Base-by-base conservation (phyloP, 495 filamentous ascomycete species). In the Penicillium mononematosum region DNA sequence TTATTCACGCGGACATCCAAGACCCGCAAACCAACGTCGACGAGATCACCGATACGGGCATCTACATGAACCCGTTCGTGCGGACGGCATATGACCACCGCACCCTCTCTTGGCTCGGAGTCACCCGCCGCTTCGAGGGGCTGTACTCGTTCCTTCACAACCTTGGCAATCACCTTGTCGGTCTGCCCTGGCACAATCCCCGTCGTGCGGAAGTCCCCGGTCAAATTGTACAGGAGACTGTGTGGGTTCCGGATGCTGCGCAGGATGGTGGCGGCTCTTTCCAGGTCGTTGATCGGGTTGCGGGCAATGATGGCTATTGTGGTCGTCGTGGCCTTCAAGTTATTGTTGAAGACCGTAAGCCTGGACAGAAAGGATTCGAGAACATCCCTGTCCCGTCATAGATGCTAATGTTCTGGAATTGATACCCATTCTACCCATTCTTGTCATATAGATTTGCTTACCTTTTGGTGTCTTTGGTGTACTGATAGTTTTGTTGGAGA, bases 51-150 rank as follows among this genome's bases (percentile, higher is more conserved):
- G 81, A 84, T 47, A 79, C 78, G 3, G 81, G 82, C 0, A 83
- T 88, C 51, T 89, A 85, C 63, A 78, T 89, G 74, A 91, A 91
- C 55, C 87, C 88, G 2, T 89, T 79, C 56, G 77, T 90, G n/a
- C 81, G 87, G 11, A 82, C 86, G 25, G 84, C 88, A 1, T 90
- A 91, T 58, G 75, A 78, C 32, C 61, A 70, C 22, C 55, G 53
- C 3, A 82, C 84, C 0, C 73, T 86, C 11, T 71, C 74, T 2
- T 86, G 81, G 81, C 69, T 89, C 3, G 69, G 75, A 16, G 65
- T 79, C 25, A 81, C 80, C 5, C 77, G 77, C 50, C 78, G 80
- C 12, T 80, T 86, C 52, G 88, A 91, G 62, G 75, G 79, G 6
- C 69, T 88, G 5, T 83, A 86, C 50, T 66, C 70, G 3, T 70